phyloP scores from a whole-genome alignment of 345 rosid genomes.

The Dipteronia dyeriana region DNA sequence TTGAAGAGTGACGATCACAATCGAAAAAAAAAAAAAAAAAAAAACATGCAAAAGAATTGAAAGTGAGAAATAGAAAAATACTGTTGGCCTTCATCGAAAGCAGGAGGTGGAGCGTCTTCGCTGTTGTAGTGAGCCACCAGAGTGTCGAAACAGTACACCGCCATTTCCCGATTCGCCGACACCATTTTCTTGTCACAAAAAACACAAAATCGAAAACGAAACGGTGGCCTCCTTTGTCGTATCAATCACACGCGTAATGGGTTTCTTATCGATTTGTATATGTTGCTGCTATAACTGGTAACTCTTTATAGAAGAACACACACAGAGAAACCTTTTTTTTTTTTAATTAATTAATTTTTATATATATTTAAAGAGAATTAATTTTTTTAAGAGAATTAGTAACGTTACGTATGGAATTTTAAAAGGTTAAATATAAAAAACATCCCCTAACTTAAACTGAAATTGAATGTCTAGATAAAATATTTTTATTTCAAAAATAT shows the following conservation, averaged over 20 bases:
- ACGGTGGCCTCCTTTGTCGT: neutral
- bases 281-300: neutral
- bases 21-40: no score
- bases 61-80: constrained; percentile 21
- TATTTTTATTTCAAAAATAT: no score
- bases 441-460: no score
- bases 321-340: neutral
- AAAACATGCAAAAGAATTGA: neutral
- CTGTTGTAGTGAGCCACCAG: constrained; percentile 89
- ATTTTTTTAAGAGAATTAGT: no score
- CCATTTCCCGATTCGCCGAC: constrained; percentile 95
- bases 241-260: neutral
- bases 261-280: neutral
- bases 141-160: constrained; percentile 94
- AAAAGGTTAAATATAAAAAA: no score
- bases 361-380: no score
- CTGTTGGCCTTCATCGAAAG: constrained; percentile 86
- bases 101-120: constrained; percentile 82
- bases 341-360: no score
- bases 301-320: neutral
- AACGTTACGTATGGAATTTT: neutral
- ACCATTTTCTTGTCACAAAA: constrained; percentile 50
- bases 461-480: no score
- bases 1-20: neutral
- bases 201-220: neutral